Percentiles rank a stretch among this genome's conserved stretches.
phyloP scores from a whole-genome alignment of 371 early-diverging fungal species.

The Mucor velutinosus region DNA sequence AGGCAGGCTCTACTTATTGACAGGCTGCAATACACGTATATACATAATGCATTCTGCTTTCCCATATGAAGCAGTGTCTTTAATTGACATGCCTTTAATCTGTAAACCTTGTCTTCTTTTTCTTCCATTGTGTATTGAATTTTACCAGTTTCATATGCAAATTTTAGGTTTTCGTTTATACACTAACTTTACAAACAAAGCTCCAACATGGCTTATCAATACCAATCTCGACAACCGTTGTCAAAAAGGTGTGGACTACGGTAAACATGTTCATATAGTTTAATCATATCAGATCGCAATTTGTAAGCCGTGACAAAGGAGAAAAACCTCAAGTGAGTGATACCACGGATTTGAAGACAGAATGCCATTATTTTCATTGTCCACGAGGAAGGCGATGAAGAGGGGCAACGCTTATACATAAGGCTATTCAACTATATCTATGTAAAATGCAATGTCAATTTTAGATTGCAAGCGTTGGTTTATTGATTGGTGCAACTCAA shows the following conservation, averaged over 20 bases:
- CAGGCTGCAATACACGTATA: too few species aligned
- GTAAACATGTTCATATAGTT: too few species aligned
- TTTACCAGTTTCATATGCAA: not conserved
- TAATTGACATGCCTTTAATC: too few species aligned
- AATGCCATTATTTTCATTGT: not conserved
- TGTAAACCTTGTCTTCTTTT: too few species aligned
- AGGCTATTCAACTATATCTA: not conserved
- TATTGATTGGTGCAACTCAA: not conserved
- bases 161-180: not conserved
- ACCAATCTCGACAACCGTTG: not conserved
- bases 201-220: not conserved
- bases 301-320: not conserved
- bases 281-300: not conserved
- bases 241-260: not conserved
- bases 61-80: too few species aligned
- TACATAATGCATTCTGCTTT: too few species aligned
- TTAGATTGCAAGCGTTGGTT: not conserved
- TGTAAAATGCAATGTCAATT: not conserved
- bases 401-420: too few species aligned
- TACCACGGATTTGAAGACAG: not conserved
- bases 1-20: too few species aligned
- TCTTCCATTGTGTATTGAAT: not conserved
- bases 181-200: not conserved
- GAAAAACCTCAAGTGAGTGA: not conserved
- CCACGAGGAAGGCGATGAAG: not conserved